A percentile compares a stretch with the other conserved stretches of the same genome.
Conservation (phyloP, 805 yeast species). For the Vanderwaltozyma tropicalis region DNA sequence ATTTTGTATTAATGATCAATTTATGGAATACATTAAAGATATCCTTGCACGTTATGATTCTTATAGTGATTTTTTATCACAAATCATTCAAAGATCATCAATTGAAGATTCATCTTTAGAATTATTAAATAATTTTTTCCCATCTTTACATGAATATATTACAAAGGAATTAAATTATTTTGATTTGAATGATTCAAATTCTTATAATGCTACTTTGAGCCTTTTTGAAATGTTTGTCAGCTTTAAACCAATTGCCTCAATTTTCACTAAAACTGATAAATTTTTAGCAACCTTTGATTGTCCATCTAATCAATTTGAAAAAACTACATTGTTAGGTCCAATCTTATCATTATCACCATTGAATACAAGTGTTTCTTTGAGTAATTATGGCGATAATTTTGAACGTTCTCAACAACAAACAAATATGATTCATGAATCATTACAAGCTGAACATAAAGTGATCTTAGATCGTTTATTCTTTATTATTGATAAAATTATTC, state of each 20-base stretch:
- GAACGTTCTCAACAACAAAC: conserved; percentile 35
- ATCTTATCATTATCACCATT: conserved; percentile 68
- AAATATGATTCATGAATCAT: conserved; percentile 42
- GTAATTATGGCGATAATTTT: conserved; percentile 33
- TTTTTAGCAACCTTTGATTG: conserved; percentile 38
- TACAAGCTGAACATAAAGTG: conserved; percentile 54
- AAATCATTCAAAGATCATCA: conserved; percentile 45
- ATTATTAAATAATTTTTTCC: conserved; percentile 41
- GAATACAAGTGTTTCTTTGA: conserved; percentile 38
- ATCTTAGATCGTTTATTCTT: conserved; percentile 53
- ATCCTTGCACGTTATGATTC: conserved; percentile 22
- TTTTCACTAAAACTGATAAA: conserved; percentile 46
- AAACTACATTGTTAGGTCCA: conserved; percentile 64
- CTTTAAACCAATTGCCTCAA: conserved; percentile 51
- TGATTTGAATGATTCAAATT: conserved; percentile 38
- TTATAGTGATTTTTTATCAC: conserved; percentile 41
- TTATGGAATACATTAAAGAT: conserved; percentile 17
- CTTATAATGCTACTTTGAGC: conserved; percentile 44
- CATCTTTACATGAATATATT: conserved; percentile 20
- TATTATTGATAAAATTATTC: conserved; percentile 60
- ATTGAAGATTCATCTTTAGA: conserved; percentile 60
- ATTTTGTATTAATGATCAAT: conserved; percentile 21
- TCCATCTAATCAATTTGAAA: conserved; percentile 46
- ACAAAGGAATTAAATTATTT: conserved; percentile 15
- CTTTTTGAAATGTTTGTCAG: conserved; percentile 47